Conservation (phyloP, 257 asterid species). For the Rubia yunnanensis region DNA sequence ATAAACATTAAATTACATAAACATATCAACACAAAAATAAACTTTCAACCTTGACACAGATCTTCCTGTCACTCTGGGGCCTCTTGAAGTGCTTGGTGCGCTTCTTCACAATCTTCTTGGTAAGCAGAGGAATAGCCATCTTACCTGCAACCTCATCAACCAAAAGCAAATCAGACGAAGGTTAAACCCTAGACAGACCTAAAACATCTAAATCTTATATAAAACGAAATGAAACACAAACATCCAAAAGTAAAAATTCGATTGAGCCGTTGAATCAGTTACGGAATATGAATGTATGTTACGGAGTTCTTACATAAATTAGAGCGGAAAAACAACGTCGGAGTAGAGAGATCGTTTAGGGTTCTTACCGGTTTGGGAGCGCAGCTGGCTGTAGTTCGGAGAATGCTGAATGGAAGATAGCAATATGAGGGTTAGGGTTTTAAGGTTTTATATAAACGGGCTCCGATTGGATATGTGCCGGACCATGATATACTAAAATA, state of each 20-base stretch:
- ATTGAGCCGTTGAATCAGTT: not conserved
- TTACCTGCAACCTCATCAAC: conserved; percentile 14
- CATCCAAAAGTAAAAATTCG: not conserved
- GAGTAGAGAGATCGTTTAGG: not conserved
- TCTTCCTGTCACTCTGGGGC: conserved; percentile 37
- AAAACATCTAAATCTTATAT: not conserved
- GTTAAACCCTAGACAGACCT: not conserved
- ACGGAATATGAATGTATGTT: not conserved
- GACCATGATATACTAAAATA: not conserved
- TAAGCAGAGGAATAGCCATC: conserved; percentile 40
- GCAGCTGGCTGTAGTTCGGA: conserved; percentile 8
- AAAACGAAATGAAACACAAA: not conserved
- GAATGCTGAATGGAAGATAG: not conserved
- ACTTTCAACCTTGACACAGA: conserved; percentile 33
- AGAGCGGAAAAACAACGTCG: too few relatives aligned
- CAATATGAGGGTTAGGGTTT: conserved; percentile 4
- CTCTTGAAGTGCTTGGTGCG: conserved; percentile 44
- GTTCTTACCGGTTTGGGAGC: conserved; percentile 1
- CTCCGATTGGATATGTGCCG: not conserved
- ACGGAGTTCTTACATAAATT: not conserved
- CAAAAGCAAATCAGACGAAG: not conserved
- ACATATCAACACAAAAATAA: too few relatives aligned
- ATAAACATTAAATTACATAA: not conserved
- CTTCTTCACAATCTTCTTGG: conserved; percentile 42
- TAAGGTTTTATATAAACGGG: not conserved